These are phyloP conservation scores for Rosa persica DNA, from an alignment of 306 rosid genomes.

Conservation along the genomic window DNA sequence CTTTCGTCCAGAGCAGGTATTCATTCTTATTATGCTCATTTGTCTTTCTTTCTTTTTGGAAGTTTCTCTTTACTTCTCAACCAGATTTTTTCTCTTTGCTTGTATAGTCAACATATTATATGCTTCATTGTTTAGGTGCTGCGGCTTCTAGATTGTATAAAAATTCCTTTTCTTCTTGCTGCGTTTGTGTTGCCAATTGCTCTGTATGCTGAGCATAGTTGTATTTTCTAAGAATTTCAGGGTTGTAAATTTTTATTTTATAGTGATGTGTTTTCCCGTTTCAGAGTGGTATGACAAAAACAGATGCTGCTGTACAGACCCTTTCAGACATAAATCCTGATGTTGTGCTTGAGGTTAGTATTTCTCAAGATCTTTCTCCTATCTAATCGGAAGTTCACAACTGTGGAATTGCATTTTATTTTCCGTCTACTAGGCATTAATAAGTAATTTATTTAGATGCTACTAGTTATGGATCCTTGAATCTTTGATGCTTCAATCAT, in stretches of 20 bases:
- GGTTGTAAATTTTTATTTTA: neutral
- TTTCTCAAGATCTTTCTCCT: neutral
- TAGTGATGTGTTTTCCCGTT: slow-evolving; percentile 25
- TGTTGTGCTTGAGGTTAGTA: slow-evolving; percentile 80
- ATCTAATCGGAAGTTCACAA: neutral
- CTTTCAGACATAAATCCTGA: slow-evolving; percentile 94
- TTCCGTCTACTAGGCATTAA: neutral
- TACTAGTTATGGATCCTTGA: slow-evolving; percentile 5
- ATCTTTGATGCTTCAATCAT: neutral
- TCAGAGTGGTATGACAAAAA: slow-evolving; percentile 93
- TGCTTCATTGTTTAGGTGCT: slow-evolving; percentile 17
- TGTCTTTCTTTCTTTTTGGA: slow-evolving; percentile 3
- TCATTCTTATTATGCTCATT: slow-evolving; percentile 19
- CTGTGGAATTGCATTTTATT: neutral
- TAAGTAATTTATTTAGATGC: neutral
- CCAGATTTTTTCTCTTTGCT: neutral
- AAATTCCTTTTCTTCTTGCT: neutral
- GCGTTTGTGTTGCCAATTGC: slow-evolving; percentile 13
- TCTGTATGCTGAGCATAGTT: neutral
- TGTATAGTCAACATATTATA: neutral
- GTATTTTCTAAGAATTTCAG: slow-evolving; percentile 1
- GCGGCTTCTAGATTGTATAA: slow-evolving; percentile 11
- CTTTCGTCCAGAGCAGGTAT: slow-evolving; percentile 96
- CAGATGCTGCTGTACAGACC: slow-evolving; percentile 97
- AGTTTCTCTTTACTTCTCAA: neutral